phyloP scores from a whole-genome alignment of 2,329 filamentous ascomycete species.

The Periconia sp. region DNA sequence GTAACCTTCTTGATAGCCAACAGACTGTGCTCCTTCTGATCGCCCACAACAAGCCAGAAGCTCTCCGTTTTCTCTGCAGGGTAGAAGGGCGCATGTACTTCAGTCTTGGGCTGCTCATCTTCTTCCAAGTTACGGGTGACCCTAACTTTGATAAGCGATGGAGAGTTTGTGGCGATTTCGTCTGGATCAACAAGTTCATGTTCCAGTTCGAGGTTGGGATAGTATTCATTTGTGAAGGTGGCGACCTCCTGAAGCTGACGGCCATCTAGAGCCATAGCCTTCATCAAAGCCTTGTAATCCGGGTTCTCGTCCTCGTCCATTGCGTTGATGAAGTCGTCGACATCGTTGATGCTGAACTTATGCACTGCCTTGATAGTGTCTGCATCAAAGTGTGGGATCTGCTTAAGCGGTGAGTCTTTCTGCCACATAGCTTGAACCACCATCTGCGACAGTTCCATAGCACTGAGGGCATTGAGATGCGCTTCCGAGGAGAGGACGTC shows the following conservation, averaged over 20 bases:
- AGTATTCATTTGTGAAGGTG: slow-evolving; percentile 93
- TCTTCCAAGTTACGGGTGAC: slow-evolving; percentile 83
- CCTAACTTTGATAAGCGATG: slow-evolving; percentile 81
- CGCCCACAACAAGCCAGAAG: slow-evolving; percentile 97
- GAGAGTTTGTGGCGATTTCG: slow-evolving; percentile 77
- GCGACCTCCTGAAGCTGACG: slow-evolving; percentile 87
- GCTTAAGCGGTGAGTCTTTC: slow-evolving; percentile 92
- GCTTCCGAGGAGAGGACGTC: slow-evolving; percentile 96
- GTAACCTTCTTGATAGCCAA: slow-evolving; percentile 95
- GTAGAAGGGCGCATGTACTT: slow-evolving; percentile 95
- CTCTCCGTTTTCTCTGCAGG: slow-evolving; percentile 92
- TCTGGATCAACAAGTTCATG: slow-evolving; percentile 85
- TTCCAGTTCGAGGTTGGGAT: slow-evolving; percentile 91
- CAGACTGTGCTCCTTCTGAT: slow-evolving; percentile 85
- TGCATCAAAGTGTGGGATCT: slow-evolving; percentile 92
- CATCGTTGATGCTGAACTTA: slow-evolving; percentile 83
- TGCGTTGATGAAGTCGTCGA: slow-evolving; percentile 97
- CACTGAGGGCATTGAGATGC: slow-evolving; percentile 94
- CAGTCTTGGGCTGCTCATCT: slow-evolving; percentile 74
- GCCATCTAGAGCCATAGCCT: slow-evolving; percentile 78
- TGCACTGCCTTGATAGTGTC: slow-evolving; percentile 84
- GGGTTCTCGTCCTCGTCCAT: slow-evolving; percentile 96
- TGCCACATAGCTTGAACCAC: slow-evolving; percentile 99
- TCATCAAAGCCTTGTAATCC: slow-evolving; percentile 77
- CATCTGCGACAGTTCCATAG: slow-evolving; percentile 99